Conservation (phyloP, 305 asterid species). For the Fraxinus nigra region DNA sequence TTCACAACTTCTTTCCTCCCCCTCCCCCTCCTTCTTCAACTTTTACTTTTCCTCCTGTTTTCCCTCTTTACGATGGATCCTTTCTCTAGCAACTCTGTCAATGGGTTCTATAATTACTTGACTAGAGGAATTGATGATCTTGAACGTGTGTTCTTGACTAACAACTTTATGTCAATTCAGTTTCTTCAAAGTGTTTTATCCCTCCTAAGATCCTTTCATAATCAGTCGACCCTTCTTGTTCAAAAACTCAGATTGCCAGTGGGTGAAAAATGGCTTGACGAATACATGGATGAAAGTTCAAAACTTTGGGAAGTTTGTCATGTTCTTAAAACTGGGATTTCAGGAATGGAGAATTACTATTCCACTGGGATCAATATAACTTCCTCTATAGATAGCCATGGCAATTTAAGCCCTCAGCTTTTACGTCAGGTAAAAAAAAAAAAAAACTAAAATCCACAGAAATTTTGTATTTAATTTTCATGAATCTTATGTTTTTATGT, state of each 20-base stretch:
- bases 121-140: conserved; percentile 78
- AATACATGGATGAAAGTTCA: conserved; percentile 87
- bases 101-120: conserved; percentile 66
- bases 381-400: conserved; percentile 56
- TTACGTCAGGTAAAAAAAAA: conserved; percentile 59
- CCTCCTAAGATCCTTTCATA: conserved; percentile 70
- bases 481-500: not conserved
- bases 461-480: not conserved
- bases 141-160: conserved; percentile 54
- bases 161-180: conserved; percentile 78
- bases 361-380: conserved; percentile 54
- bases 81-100: conserved; percentile 74
- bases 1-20: conserved; percentile 20
- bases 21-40: conserved; percentile 12
- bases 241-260: conserved; percentile 79
- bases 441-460: not conserved
- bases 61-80: conserved; percentile 55
- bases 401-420: conserved; percentile 61
- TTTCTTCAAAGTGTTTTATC: conserved; percentile 67
- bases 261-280: conserved; percentile 95
- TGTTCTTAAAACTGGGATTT: conserved; percentile 63
- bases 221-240: conserved; percentile 59
- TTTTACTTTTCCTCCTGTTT: not conserved
- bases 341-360: conserved; percentile 73
- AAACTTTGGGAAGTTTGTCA: conserved; percentile 87